A percentile compares a stretch with the other conserved stretches of the same genome.
Conservation (phyloP, 352 stramenopile species). For the Phytophthora aleatoria region DNA sequence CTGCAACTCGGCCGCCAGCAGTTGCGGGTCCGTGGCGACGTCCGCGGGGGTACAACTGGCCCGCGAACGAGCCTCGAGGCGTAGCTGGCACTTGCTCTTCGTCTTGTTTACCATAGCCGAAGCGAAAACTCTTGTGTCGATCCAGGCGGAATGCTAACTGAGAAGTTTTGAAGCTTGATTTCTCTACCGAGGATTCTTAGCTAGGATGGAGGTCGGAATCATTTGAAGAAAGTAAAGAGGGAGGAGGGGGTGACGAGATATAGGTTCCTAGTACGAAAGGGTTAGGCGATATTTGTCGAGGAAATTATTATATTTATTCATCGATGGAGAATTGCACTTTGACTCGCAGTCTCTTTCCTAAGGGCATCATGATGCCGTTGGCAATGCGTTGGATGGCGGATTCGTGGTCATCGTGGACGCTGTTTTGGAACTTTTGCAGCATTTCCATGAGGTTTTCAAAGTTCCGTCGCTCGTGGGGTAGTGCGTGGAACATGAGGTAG, state of each 20-base stretch:
- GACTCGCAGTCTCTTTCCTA: conserved; percentile 47
- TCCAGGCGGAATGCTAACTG: conserved; percentile 59
- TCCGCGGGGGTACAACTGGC: conserved; percentile 20
- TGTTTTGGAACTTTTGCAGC: conserved; percentile 49
- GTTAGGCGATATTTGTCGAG: conserved; percentile 53
- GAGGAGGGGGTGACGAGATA: conserved; percentile 1
- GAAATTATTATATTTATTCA: conserved; percentile 14
- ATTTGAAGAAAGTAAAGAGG: background rate
- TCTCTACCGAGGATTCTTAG: conserved; percentile 21
- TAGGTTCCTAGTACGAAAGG: conserved; percentile 2
- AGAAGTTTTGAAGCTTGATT: background rate
- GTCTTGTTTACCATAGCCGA: conserved; percentile 54
- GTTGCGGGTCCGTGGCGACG: conserved; percentile 15
- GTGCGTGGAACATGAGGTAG: conserved; percentile 59
- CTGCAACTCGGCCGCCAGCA: conserved; percentile 37
- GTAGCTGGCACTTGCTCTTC: conserved; percentile 76
- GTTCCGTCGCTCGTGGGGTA: conserved; percentile 41
- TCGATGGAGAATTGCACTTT: conserved; percentile 52
- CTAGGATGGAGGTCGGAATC: background rate
- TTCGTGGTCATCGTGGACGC: background rate
- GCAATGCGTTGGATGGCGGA: conserved; percentile 28
- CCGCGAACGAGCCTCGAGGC: conserved; percentile 61
- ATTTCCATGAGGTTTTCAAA: conserved; percentile 67
- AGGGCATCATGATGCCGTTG: conserved; percentile 42
- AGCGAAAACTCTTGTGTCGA: conserved; percentile 1